These are phyloP conservation scores for Acrodontium crateriforme DNA, from an alignment of 2,329 filamentous ascomycete genomes.

Conservation along the genomic window DNA sequence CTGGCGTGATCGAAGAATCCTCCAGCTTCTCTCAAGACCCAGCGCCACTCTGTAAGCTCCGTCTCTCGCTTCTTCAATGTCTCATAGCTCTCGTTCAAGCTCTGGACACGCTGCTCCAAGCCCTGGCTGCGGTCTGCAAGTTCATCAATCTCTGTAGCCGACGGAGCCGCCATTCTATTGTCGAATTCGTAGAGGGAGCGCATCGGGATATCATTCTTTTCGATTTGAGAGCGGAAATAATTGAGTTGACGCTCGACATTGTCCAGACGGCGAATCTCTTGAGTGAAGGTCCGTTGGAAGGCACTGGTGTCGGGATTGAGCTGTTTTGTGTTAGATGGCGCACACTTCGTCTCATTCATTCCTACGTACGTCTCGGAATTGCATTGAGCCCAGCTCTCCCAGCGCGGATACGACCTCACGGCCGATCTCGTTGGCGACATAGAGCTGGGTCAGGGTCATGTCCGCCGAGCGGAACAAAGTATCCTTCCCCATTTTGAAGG, in stretches of 20 bases:
- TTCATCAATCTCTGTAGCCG: constrained; percentile 91
- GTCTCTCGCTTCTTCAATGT: constrained; percentile 95
- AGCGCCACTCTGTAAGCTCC: constrained; percentile 94
- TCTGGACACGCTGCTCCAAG: constrained; percentile 79
- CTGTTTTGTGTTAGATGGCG: constrained; percentile 33
- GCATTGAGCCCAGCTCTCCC: constrained; percentile 88
- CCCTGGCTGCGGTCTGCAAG: constrained; percentile 83
- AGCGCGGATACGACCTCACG: constrained; percentile 93
- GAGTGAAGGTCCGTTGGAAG: constrained; percentile 94
- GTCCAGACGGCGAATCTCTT: constrained; percentile 91
- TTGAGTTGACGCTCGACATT: constrained; percentile 96
- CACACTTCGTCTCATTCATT: constrained; percentile 1
- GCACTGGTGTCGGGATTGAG: constrained; percentile 86
- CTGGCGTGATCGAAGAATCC: constrained; percentile 96
- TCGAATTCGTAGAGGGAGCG: constrained; percentile 83
- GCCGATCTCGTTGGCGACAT: constrained; percentile 97
- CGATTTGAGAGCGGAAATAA: constrained; percentile 93
- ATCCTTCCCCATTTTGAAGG: constrained; percentile 56
- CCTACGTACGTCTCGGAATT: constrained; percentile 81
- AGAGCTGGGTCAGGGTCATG: constrained; percentile 99
- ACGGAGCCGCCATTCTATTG: constrained; percentile 67
- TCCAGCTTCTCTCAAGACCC: constrained; percentile 90
- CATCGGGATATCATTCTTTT: constrained; percentile 75
- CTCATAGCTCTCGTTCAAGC: constrained; percentile 96
- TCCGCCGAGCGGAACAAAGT: constrained; percentile 99